Conservation (phyloP, 805 yeast species). For the Metschnikowia bowlesiae region DNA sequence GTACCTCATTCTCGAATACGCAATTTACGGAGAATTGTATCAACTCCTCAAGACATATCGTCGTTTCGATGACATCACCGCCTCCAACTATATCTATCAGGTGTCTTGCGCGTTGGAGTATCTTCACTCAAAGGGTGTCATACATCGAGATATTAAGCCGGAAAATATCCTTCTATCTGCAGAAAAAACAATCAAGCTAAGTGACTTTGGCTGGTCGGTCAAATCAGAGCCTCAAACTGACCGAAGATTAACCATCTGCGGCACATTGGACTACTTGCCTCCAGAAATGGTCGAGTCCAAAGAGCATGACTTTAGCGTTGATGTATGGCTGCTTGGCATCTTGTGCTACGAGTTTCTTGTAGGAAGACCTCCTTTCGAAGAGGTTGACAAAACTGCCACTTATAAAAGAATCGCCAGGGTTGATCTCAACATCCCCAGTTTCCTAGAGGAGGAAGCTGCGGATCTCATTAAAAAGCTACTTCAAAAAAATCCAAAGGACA, state of each 20-base stretch:
- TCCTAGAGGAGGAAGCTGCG: constrained; percentile 67
- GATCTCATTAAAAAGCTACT: constrained; percentile 65
- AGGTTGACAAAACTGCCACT: constrained; percentile 68
- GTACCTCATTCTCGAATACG: constrained; percentile 78
- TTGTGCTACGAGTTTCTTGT: constrained; percentile 79
- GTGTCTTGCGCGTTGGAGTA: constrained; percentile 76
- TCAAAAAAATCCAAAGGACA: constrained; percentile 61
- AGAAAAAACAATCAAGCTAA: constrained; percentile 72
- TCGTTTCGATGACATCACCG: constrained; percentile 66
- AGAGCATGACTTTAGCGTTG: constrained; percentile 75
- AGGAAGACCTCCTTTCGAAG: constrained; percentile 93
- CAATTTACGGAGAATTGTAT: constrained; percentile 83
- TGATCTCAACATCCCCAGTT: constrained; percentile 69
- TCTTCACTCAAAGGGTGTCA: constrained; percentile 72
- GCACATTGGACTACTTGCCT: constrained; percentile 89
- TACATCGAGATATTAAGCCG: constrained; percentile 92
- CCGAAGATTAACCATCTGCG: constrained; percentile 69
- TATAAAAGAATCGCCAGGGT: constrained; percentile 75
- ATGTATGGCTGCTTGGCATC: constrained; percentile 91
- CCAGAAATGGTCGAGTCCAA: constrained; percentile 91
- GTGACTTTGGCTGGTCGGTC: constrained; percentile 97
- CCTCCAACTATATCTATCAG: constrained; percentile 77
- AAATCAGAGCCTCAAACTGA: constrained; percentile 25
- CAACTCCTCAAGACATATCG: constrained; percentile 61
- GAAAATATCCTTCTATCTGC: constrained; percentile 81